Base-by-base conservation (phyloP, 2,329 filamentous ascomycete species). In the Exophiala phaeomuriformis region DNA sequence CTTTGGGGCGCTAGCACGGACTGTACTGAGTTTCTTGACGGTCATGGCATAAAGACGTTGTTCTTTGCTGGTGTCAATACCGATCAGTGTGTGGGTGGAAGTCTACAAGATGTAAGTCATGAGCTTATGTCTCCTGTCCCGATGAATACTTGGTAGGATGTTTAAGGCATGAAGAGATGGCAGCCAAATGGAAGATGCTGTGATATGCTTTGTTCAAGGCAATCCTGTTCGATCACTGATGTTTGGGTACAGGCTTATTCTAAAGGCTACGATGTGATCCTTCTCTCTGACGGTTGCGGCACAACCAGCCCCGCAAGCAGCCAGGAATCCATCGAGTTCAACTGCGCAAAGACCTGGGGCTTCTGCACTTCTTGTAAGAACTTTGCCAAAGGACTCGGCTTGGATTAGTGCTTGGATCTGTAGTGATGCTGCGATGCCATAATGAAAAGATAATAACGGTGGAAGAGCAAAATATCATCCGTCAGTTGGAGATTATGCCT, bases 41-140 rank as follows among this genome's bases (percentile, higher is more conserved):
- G 65, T 39, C 58, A 70, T 45, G 68, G 69, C 0, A 73, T 72
- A 53, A 72, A 59, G 42, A 82, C 78, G 3, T 63, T 82, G 42
- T 61, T 83, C 19, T 81, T 83, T 57, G 68, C 76, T 1, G 80
- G 80, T 0, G 79, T 82, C 8, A 83, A 83, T 61, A 81, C 79
- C 2, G 79, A 83, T 65, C 57, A 60, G 30, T 60, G 80, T 62
- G 79, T 83, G 5, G 70, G 76, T 27, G 77, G 77, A 1, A 81
- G 77, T 9, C 66, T 82, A 53, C 69, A 72, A 46, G 78, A 83
- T 67, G 57, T 59, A 51, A 57, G 57, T 56, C 6, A 4, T 5
- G 10, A 27, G 30, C 12, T 30, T 5, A 37, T 9, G 9, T n/a
- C 29, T 37, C 32, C 30, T 33, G 30, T 44, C 44, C 33, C 7